phyloP scores from a whole-genome alignment of 257 asterid species.

The Agastache rugosa region DNA sequence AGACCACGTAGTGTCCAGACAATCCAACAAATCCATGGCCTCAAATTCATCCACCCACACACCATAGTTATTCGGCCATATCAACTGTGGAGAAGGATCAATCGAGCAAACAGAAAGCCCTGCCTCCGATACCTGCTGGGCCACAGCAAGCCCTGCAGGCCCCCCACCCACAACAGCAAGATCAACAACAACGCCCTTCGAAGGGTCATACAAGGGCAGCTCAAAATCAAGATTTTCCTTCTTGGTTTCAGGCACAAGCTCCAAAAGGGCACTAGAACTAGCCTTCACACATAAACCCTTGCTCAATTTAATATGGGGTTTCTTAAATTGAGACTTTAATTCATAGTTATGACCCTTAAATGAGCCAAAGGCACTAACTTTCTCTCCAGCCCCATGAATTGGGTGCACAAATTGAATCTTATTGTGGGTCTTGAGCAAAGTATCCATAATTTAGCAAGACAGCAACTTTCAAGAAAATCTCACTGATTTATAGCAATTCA shows the following conservation, averaged over 20 bases:
- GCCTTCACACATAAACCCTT: conserved; percentile 52
- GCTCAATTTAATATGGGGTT: conserved; percentile 44
- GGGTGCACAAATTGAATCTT: conserved; percentile 80
- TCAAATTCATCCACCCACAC: conserved; percentile 99
- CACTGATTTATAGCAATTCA: conserved; percentile 31
- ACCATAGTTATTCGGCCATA: conserved; percentile 98
- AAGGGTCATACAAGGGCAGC: conserved; percentile 84
- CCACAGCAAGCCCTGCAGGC: conserved; percentile 97
- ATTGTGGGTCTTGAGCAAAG: conserved; percentile 73
- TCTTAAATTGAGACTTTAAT: conserved; percentile 46
- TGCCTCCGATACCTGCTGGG: conserved; percentile 97
- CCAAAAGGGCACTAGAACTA: conserved; percentile 70
- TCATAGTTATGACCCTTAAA: conserved; percentile 61
- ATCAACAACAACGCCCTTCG: conserved; percentile 73
- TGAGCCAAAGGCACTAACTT: conserved; percentile 53
- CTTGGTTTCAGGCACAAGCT: conserved; percentile 92
- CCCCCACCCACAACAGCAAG: conserved; percentile 98
- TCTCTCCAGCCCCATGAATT: conserved; percentile 58
- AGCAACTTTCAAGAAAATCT: conserved; percentile 24
- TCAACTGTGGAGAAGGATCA: conserved; percentile 87
- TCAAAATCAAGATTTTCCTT: conserved; percentile 94
- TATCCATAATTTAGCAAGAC: conserved; percentile 58
- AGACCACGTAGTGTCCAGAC: conserved; percentile 93
- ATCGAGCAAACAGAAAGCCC: conserved; percentile 93
- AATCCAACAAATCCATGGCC: conserved; percentile 96